Evolutionary conservation across 768 basidiomycete species (phyloP), one percentile per base, ranked within the genome.

Genomic region (Pisolithus microcarpus): DNA sequence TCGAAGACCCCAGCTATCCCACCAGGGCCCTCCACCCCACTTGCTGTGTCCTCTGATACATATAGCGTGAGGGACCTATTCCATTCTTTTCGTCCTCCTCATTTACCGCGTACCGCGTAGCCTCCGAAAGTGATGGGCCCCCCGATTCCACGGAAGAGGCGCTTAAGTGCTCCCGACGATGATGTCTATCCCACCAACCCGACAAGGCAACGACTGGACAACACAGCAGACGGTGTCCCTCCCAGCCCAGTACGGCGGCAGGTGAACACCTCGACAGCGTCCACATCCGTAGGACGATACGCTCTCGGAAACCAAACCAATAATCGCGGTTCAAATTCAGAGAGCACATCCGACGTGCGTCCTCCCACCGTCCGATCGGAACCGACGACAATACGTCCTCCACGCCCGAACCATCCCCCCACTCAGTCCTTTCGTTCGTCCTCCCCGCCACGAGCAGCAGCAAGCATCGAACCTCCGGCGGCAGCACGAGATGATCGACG

Each of bases 201-300:
- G 13, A 55, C 45, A 24, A 51, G 57, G 42, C 63, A 30, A 13
- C 61, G 52, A 24, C 42, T 57, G 16, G 58, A 56, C 18, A 4
- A 7, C 4, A 39, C 18, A 4, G 5, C 5, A 39, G 13, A 15
- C 15, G 54, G 50, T 3, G 21, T 40, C 21, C 15, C 56, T 9
- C 18, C 57, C 1, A 56, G 18, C 42, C 36, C n/a, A 18, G 54
- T 49, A 28, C 52, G 57, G 45, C 63, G 28, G 11, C 60, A 52
- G 31, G 42, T 57, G 15, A 56, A 56, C 19, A 4, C 5, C 7
- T 34, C 50, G 15, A 53, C 48, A n/a, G 3, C 43, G 34, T 46
- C 2, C 40, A n/a, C 19, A 16, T 6, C 37, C 26, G 43, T 18
- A 36, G 24, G 4, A 24, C 50, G n/a, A 21, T 48, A 11, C 9